These are phyloP conservation scores for Podaxis sp. DNA, from an alignment of 768 basidiomycete species.

Conservation along the genomic window DNA sequence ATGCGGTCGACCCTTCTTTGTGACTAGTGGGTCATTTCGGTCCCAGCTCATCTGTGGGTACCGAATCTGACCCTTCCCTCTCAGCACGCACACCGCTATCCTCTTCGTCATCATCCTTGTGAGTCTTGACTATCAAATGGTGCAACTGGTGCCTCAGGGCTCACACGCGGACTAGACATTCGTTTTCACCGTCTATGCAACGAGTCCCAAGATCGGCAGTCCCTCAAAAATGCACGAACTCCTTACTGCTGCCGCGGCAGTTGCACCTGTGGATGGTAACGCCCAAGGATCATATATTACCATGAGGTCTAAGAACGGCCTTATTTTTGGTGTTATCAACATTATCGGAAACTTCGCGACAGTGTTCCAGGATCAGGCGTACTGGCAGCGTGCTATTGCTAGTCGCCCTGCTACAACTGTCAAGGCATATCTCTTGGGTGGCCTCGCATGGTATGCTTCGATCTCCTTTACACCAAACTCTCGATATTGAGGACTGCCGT, in stretches of 20 bases:
- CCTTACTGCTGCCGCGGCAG: constrained; percentile 54
- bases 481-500: neutral
- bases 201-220: constrained; percentile 77
- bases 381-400: constrained; percentile 93
- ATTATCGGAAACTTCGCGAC: constrained; percentile 80
- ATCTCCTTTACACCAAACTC: neutral
- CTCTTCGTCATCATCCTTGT: constrained; percentile 84
- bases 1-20: constrained; percentile 86
- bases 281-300: constrained; percentile 84
- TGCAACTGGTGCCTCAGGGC: neutral
- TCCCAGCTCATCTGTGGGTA: neutral
- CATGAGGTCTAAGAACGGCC: constrained; percentile 72
- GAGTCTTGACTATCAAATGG: constrained; percentile 17
- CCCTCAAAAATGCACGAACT: constrained; percentile 77
- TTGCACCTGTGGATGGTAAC: constrained; percentile 73
- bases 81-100: constrained; percentile 82
- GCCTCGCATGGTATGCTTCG: constrained; percentile 70
- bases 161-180: constrained; percentile 32
- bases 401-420: constrained; percentile 81
- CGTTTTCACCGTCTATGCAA: constrained; percentile 80
- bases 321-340: constrained; percentile 87
- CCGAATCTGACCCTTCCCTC: neutral
- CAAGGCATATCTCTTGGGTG: constrained; percentile 89
- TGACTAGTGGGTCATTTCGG: constrained; percentile 62
- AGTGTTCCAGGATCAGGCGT: constrained; percentile 67